Percentiles rank a stretch among this genome's conserved stretches.
Evolutionary conservation across 2,329 filamentous ascomycete genomes (phyloP).

Genomic region (Exophiala viscosa): DNA sequence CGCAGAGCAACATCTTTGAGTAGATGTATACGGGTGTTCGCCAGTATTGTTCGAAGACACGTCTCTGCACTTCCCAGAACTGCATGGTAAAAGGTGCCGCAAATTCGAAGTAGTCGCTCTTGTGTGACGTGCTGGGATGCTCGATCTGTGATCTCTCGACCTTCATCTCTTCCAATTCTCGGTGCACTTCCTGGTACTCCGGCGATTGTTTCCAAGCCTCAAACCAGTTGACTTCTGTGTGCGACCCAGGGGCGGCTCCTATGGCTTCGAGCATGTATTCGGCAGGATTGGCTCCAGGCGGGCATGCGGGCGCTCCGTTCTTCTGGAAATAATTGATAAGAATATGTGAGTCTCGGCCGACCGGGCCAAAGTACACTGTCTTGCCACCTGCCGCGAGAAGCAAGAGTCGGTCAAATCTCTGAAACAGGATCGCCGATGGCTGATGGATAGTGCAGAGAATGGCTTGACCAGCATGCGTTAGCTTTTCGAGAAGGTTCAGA

Average conservation of each 20-base stretch:
- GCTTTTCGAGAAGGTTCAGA: slow-evolving; percentile 77
- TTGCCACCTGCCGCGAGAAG: slow-evolving; percentile 62
- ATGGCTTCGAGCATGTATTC: slow-evolving; percentile 66
- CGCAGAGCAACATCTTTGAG: slow-evolving; percentile 70
- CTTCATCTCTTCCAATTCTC: slow-evolving; percentile 56
- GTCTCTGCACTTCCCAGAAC: slow-evolving; percentile 61
- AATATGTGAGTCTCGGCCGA: slow-evolving; percentile 56
- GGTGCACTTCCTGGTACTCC: slow-evolving; percentile 54
- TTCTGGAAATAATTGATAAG: slow-evolving; percentile 62
- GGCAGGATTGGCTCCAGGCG: slow-evolving; percentile 64
- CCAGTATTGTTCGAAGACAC: slow-evolving; percentile 91
- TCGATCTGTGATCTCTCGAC: slow-evolving; percentile 66
- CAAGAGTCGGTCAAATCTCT: slow-evolving; percentile 67
- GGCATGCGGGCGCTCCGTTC: slow-evolving; percentile 59
- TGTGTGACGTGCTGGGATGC: slow-evolving; percentile 36
- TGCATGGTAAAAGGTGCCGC: slow-evolving; percentile 69
- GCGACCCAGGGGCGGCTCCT: slow-evolving; percentile 59
- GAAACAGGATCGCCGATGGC: slow-evolving; percentile 87
- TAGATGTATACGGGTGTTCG: slow-evolving; percentile 79
- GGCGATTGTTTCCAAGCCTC: slow-evolving; percentile 57
- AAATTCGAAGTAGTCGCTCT: slow-evolving; percentile 62
- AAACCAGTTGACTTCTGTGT: slow-evolving; percentile 64
- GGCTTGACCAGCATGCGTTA: slow-evolving; percentile 82
- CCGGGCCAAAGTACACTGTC: slow-evolving; percentile 66
- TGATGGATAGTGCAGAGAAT: slow-evolving; percentile 97